Evolutionary conservation across 495 filamentous ascomycete species (phyloP), one percentile per base, ranked within the genome.

Genomic region (Penicillium dipodomyicola): DNA sequence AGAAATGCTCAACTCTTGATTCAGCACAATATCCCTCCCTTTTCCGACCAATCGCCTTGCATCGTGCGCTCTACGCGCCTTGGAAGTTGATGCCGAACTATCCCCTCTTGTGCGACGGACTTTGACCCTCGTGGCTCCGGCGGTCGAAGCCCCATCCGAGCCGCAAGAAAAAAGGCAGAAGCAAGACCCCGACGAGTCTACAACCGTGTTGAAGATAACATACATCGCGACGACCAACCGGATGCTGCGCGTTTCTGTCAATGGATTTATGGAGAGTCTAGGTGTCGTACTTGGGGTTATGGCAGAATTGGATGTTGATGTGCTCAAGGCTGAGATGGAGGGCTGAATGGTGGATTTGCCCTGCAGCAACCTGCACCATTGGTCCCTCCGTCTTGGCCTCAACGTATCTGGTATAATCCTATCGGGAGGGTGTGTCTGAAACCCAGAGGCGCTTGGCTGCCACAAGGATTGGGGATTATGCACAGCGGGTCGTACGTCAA

Each of bases 201-300:
- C 80, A 49, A 84, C 79, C 4, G 74, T 92, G 6, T 78, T 98
- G 43, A 76, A 81, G 37, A 87, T 87, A 10, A 82, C 87, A 49
- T 98, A 97, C 76, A 83, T 80, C 46, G 94, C 94, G 0, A 92
- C 91, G 0, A 97, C 94, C 15, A 94, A 96, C 60, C 86, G 94
- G 54, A 97, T 97, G 95, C 80, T 98, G 59, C 86, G 94, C 15
- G 94, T 98, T 10, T 91, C 94, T 14, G 93, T 96, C 60, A 98
- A 98, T 74, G 91, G 93, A n/a, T 96, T 96, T 66, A 91, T 97
- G 79, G 94, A 97, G 59, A 95, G 89, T 60, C 63, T 97, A 27
- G 83, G 85, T 10, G 83, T 96, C 35, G 84, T 97, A 0, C 68
- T 97, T 43, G 87, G 87, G 32, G 87, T 94, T 0, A 95, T 95